phyloP scores from a whole-genome alignment of 805 yeast species.

The Pichia ethanolica region DNA sequence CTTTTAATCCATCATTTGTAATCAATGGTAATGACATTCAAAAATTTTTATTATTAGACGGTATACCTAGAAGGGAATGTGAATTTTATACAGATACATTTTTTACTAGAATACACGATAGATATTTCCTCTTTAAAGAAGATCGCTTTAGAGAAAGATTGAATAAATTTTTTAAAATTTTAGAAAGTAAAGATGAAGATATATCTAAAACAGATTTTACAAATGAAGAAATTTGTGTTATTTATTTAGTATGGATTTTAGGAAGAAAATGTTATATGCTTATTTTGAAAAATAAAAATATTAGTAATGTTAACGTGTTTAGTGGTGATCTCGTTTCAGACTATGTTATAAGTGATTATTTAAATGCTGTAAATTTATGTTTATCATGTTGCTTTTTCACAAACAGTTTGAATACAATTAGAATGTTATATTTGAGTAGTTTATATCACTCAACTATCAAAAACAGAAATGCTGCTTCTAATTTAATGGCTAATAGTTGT shows the following conservation, averaged over 20 bases:
- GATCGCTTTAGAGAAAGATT: constrained; percentile 21
- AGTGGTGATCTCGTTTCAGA: constrained; percentile 11
- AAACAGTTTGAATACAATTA: constrained; percentile 29
- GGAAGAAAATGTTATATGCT: constrained; percentile 16
- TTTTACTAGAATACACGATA: constrained; percentile 30
- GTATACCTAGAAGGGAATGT: constrained; percentile 20
- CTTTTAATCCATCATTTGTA: not conserved
- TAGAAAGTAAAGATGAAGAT: not conserved
- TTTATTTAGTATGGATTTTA: constrained; percentile 33
- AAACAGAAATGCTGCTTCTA: constrained; percentile 34
- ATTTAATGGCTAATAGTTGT: constrained; percentile 29
- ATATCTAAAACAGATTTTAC: constrained; percentile 3
- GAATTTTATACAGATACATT: constrained; percentile 26
- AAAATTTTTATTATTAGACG: constrained; percentile 18
- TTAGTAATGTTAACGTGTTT: not conserved
- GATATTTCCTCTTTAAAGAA: constrained; percentile 30
- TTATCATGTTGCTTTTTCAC: constrained; percentile 29
- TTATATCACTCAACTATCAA: constrained; percentile 29
- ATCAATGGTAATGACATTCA: constrained; percentile 2
- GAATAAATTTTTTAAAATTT: constrained; percentile 24
- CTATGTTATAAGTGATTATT: constrained; percentile 16
- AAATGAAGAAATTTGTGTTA: constrained; percentile 27
- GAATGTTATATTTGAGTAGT: constrained; percentile 29
- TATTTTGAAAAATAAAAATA: constrained; percentile 1
- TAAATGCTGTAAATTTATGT: constrained; percentile 28